These are phyloP conservation scores for Neurospora sp. DNA, from an alignment of 495 filamentous ascomycete genomes.

Conservation along the genomic window DNA sequence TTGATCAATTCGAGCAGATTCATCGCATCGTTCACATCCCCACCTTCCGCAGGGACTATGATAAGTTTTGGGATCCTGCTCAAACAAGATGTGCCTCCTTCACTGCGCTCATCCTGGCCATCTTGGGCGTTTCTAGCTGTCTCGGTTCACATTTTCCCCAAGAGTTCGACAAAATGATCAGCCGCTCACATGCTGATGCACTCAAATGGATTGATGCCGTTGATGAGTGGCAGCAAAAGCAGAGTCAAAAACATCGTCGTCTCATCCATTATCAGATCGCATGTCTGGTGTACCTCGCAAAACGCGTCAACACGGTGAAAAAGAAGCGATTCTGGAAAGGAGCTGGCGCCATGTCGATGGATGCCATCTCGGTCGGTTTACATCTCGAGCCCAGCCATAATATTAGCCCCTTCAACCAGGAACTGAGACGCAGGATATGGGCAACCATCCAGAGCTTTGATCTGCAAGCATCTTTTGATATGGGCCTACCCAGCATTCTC, in stretches of 20 bases:
- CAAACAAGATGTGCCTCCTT: slow-evolving; percentile 32
- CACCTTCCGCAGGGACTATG: slow-evolving; percentile 33
- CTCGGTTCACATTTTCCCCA: slow-evolving; percentile 20
- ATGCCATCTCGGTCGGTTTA: slow-evolving; percentile 46
- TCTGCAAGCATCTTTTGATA: slow-evolving; percentile 48
- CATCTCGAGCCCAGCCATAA: slow-evolving; percentile 40
- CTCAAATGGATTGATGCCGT: slow-evolving; percentile 29
- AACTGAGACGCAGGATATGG: slow-evolving; percentile 60
- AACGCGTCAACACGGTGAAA: slow-evolving; percentile 34
- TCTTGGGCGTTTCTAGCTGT: slow-evolving; percentile 31
- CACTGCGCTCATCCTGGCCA: slow-evolving; percentile 34
- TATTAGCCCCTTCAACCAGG: slow-evolving; percentile 44
- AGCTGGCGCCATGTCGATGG: slow-evolving; percentile 43
- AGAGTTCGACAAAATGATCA: slow-evolving; percentile 29
- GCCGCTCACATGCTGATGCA: slow-evolving; percentile 20
- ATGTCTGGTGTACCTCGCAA: slow-evolving; percentile 34
- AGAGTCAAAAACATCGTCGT: slow-evolving; percentile 33
- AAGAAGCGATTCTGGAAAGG: slow-evolving; percentile 47
- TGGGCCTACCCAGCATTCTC: slow-evolving; percentile 43
- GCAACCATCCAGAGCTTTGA: slow-evolving; percentile 50
- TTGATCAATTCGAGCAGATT: slow-evolving; percentile 36
- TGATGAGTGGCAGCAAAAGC: slow-evolving; percentile 27
- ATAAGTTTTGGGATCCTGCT: slow-evolving; percentile 32
- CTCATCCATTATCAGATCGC: slow-evolving; percentile 37
- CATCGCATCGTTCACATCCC: slow-evolving; percentile 39